Evolutionary conservation across 163 green algal species (phyloP), one percentile per base, ranked within the genome.

Genomic region (Chloromonas sp.): DNA sequence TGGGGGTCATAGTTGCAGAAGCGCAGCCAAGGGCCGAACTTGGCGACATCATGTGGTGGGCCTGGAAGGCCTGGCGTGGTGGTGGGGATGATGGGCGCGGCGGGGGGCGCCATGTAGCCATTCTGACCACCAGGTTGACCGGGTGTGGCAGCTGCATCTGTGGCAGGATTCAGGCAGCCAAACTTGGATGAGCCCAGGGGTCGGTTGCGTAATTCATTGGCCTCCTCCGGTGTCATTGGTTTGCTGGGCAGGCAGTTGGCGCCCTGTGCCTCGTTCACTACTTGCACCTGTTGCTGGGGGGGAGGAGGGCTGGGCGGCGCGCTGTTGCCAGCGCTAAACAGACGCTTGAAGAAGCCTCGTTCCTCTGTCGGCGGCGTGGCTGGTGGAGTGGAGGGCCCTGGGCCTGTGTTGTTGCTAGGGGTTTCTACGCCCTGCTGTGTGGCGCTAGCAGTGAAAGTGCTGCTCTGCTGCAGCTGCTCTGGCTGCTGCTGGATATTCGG

Each of bases 161-260:
- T 11, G 66, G 66, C 11, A 11, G 5, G n/a, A 57, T 81, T 81
- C 2, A 81, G 77, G 77, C 77, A 81, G 14, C 57, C 61, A 57
- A 60, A 81, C 14, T 57, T n/a, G 2, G 77, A 81, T 2, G 14
- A 3, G 77, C 36, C n/a, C 77, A 81, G 77, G 36, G n/a, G n/a
- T 61, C 57, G 60, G 77, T n/a, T 60, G n/a, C 77, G 77, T 2
- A 81, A 11, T 2, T n/a, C n/a, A 15, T 2, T 57, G 14, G 57
- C 77, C 36, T 81, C 14, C 36, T 81, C 77, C 14, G 77, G n/a
- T 5, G 77, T 36, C 77, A 81, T 2, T 2, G 77, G n/a, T 8
- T n/a, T 81, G 77, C 77, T 81, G 77, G 77, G 77, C 77, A 81
- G 2, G 36, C 77, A 81, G 14, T 81, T 81, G 77, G 77, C 77